Base-by-base conservation (phyloP, 768 basidiomycete genomes). In the Austroboletus festivus region DNA sequence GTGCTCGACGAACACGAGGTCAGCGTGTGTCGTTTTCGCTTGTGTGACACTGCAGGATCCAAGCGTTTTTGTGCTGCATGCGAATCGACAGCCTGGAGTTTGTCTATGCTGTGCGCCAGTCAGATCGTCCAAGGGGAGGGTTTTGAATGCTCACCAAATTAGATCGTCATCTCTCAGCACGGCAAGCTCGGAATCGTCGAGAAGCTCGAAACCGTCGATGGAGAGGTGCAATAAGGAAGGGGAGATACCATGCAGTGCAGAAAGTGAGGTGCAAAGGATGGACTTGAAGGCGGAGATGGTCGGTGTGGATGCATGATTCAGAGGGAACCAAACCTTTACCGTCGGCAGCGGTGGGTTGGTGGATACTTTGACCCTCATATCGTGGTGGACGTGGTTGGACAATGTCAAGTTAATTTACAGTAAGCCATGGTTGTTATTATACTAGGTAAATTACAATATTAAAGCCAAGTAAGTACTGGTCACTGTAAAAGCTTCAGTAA, bases 271-370 rank as follows among this genome's bases (percentile, higher is more conserved):
- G 30, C 55, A 63, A 16, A 67, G 45, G n/a, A 48, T 18, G 1
- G 22, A 16, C 42, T 68, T 67, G 41, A 67, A 37, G 1, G 48
- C 18, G 3, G 39, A 24, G 13, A 67, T n/a, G 16, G 52, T 56
- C 5, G 22, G 39, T 5, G 38, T 39, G 1, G 44, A 15, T 7
- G 38, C 33, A 12, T n/a, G 28, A 3, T 21, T 45, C 34, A 71
- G 65, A 23, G 73, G 69, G 18, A 79, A 79, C 82, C 82, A 83
- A 5, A 73, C 78, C 50, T 74, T 78, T 13, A 79, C 51, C 20
- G 62, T 67, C 2, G 77, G 76, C 13, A 83, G 68, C 30, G 81
- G 80, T 26, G 68, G 56, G 5, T 60, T 58, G 0, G 77, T 72
- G 48, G 75, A 76, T 46, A 83, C 67, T 54, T 74, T 73, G 42